phyloP scores from a whole-genome alignment of 1,284 basidiomycete species.

The Porogramme epimiltina region DNA sequence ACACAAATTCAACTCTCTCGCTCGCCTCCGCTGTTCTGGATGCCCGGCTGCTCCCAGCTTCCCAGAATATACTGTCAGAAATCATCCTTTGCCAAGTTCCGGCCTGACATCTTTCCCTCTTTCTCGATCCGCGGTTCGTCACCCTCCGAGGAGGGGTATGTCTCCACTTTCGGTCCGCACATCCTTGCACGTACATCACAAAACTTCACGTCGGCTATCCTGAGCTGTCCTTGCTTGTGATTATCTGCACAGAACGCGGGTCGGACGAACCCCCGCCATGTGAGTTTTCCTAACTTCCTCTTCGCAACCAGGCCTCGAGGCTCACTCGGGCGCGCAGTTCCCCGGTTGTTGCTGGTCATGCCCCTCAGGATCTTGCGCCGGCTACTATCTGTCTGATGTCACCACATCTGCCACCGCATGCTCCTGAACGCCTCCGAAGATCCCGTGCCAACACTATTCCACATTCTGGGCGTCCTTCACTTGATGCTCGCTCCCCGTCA shows the following conservation, averaged over 20 bases:
- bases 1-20: background rate
- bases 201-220: background rate
- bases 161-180: slow-evolving; percentile 6
- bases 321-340: background rate
- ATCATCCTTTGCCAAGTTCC: background rate
- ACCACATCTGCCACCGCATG: background rate
- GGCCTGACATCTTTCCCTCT: background rate
- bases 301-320: background rate
- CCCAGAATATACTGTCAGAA: background rate
- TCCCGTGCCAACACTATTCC: slow-evolving; percentile 1
- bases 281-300: too few relatives aligned
- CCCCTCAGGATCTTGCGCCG: slow-evolving; percentile 5
- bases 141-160: background rate
- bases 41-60: background rate
- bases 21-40: background rate
- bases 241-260: background rate
- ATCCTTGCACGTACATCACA: slow-evolving; percentile 3
- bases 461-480: background rate
- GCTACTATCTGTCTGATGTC: slow-evolving; percentile 19
- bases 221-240: background rate
- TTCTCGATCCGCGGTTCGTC: background rate
- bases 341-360: slow-evolving; percentile 5
- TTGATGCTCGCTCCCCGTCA: background rate
- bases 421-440: slow-evolving; percentile 4
- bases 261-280: too few relatives aligned